A percentile compares a stretch with the other conserved stretches of the same genome.
Evolutionary conservation across 768 basidiomycete genomes (phyloP).

Genomic region (Mycena polygramma): DNA sequence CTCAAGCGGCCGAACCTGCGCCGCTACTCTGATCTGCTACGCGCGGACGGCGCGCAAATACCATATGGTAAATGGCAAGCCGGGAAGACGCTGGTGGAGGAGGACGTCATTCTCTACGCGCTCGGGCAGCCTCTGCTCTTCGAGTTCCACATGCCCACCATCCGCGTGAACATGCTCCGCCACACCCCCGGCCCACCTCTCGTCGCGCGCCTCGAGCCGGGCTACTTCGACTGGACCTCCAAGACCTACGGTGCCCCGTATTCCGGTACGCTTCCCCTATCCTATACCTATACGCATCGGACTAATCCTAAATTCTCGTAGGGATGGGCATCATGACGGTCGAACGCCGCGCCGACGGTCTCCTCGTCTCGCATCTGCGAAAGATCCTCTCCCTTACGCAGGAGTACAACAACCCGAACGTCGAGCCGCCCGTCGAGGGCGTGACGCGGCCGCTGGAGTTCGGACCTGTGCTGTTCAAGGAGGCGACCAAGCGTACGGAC

Average conservation of each 20-base stretch:
- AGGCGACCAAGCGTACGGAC: background rate
- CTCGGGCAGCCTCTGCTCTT: slow-evolving; percentile 26
- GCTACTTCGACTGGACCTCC: too few relatives aligned
- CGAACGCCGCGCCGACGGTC: slow-evolving; percentile 16
- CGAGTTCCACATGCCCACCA: slow-evolving; percentile 19
- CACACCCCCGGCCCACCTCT: too few relatives aligned
- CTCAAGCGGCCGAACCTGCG: background rate
- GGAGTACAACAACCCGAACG: background rate
- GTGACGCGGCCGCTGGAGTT: background rate
- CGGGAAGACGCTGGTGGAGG: background rate
- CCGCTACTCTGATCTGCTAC: background rate
- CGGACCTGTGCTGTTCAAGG: slow-evolving; percentile 19
- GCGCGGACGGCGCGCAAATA: background rate
- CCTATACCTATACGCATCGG: too few relatives aligned
- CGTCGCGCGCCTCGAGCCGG: too few relatives aligned
- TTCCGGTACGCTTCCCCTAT: too few relatives aligned
- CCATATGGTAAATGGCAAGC: background rate
- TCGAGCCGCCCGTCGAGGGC: slow-evolving; percentile 19
- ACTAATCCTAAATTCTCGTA: background rate
- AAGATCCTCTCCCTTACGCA: slow-evolving; percentile 21
- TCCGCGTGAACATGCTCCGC: background rate
- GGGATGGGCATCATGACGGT: slow-evolving; percentile 27
- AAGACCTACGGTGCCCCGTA: too few relatives aligned
- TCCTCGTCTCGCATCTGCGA: slow-evolving; percentile 11
- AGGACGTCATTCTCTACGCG: slow-evolving; percentile 15